Base-by-base conservation (phyloP, 1,284 basidiomycete genomes). In the Heterobasidion parviporum region DNA sequence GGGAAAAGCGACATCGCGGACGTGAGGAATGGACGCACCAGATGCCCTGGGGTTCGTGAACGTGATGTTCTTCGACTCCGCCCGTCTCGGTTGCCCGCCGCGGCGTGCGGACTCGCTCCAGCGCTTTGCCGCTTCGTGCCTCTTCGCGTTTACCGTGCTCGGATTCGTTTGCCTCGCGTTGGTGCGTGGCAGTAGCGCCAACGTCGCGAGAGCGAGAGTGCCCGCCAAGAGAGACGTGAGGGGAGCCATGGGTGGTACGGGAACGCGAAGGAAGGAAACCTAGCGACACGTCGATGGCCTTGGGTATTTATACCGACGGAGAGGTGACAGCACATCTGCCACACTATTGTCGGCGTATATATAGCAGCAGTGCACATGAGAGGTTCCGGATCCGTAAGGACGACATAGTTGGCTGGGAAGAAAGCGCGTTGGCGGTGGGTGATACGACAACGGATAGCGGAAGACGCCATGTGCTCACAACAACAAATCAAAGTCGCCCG, bases 41-140 rank as follows among this genome's bases (percentile, higher is more conserved):
- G 80, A 80, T 14, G 86, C 86, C 55, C 73, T 77, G 3, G 85
- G 83, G 61, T 89, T 86, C 2, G 74, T 69, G 67, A 89, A 89
- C 0, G 85, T 87, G 63, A 89, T 85, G 60, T 86, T 87, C 68
- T 84, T 77, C n/a, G 38, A n/a, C 5, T 10, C 38, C 50, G 41
- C 47, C 50, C 26, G 26, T 50, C 51, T 52, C 20, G 35, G 34
- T 8, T 47, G 45, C 32, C 49, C 35, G 8, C 10, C 34, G n/a
- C 53, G 47, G 15, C 46, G 50, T 6, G 48, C 33, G 14, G 59
- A 44, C 7, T 9, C 20, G 36, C 47, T 50, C 48, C 45, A 49
- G 18, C 55, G 54, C 10, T 55, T 33, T 36, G 35, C 38, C 0
- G 57, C 59, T 14, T 50, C 57, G 8, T 18, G 16, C 14, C 54